Percentiles rank a stretch among this genome's conserved stretches.
These are phyloP conservation scores for Cryphonectria nitschkei DNA, from an alignment of 2,329 filamentous ascomycete genomes.

Conservation along the genomic window DNA sequence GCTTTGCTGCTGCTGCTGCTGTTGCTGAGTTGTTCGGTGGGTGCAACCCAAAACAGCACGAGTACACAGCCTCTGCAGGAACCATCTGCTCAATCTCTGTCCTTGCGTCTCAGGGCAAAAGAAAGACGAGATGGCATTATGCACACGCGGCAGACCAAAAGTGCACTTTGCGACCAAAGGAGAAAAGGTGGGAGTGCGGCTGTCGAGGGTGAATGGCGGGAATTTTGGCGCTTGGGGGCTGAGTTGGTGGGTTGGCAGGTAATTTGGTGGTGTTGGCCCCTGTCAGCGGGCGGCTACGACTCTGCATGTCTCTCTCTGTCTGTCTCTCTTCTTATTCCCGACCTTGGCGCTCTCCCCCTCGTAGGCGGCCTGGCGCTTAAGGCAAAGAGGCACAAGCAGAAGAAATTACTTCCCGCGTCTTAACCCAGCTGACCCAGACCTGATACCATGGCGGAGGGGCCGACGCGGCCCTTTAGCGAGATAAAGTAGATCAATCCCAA, in stretches of 20 bases:
- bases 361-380: slow-evolving; percentile 4
- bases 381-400: not conserved
- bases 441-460: not conserved
- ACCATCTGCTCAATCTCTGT: not conserved
- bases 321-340: not conserved
- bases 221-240: not conserved
- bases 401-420: not conserved
- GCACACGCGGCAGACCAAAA: slow-evolving; percentile 1
- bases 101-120: too few species aligned
- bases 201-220: slow-evolving; percentile 3
- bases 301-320: too few species aligned
- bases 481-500: not conserved
- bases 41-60: not conserved
- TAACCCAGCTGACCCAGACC: not conserved
- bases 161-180: not conserved
- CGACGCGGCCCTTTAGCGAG: not conserved
- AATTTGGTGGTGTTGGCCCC: not conserved
- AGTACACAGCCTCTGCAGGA: not conserved
- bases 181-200: not conserved
- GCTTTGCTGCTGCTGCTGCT: not conserved
- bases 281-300: slow-evolving; percentile 2
- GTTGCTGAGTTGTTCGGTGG: not conserved
- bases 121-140: not conserved
- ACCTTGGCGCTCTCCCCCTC: not conserved
- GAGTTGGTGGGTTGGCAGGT: not conserved